Percentiles rank a stretch among this genome's conserved stretches.
These are phyloP conservation scores for Backusella morwellensis DNA, from an alignment of 192 early-diverging fungal species.

Conservation along the genomic window DNA sequence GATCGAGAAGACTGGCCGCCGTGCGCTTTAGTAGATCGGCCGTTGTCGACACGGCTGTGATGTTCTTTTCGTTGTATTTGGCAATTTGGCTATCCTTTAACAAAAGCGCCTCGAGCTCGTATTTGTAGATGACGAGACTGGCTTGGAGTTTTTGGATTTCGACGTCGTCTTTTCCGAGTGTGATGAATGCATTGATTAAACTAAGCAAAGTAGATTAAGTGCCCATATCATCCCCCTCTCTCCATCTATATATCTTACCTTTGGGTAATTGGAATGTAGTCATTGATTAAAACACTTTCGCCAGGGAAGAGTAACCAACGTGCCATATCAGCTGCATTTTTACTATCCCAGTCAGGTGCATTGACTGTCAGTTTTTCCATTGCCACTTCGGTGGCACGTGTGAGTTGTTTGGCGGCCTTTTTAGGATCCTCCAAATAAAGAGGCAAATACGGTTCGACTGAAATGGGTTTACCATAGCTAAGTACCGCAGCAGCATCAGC, in stretches of 20 bases:
- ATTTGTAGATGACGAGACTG: constrained; percentile 32
- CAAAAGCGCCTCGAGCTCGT: constrained; percentile 20
- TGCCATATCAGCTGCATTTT: constrained; percentile 39
- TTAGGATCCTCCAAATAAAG: constrained; percentile 38
- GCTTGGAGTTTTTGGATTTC: constrained; percentile 30
- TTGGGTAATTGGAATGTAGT: constrained; percentile 48
- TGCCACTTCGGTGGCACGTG: constrained; percentile 35
- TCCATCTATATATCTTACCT: constrained; percentile 25
- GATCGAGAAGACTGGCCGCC: constrained; percentile 20
- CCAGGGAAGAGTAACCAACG: constrained; percentile 41
- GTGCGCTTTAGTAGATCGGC: constrained; percentile 27
- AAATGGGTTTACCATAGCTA: constrained; percentile 46
- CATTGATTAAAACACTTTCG: constrained; percentile 24
- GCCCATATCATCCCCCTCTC: too few relatives aligned
- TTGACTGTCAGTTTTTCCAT: constrained; percentile 47
- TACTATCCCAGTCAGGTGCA: constrained; percentile 46
- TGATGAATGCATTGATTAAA: constrained; percentile 24
- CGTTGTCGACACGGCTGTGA: constrained; percentile 26
- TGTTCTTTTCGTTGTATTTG: constrained; percentile 35
- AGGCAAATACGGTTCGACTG: constrained; percentile 37
- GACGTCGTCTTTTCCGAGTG: constrained; percentile 15
- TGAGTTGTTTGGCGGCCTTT: constrained; percentile 40
- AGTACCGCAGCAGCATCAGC: too few relatives aligned
- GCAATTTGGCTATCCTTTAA: constrained; percentile 38
- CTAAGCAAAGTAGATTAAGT: neutral